Base-by-base conservation (phyloP, 2,329 filamentous ascomycete genomes). In the Trichoderma oligosporum region DNA sequence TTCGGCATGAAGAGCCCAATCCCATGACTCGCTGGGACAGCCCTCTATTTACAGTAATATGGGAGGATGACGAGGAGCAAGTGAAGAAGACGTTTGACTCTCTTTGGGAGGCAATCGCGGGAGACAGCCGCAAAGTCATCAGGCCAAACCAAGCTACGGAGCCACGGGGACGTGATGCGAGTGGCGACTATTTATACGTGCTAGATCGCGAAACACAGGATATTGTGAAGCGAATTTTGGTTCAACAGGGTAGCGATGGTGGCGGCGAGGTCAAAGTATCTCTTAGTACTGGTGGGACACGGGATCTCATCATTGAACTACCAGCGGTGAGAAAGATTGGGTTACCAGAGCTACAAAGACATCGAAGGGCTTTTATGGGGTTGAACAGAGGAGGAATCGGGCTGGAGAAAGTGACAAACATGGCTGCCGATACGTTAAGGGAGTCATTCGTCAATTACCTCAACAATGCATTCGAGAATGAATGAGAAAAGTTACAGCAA, bases 1-100 rank as follows among this genome's bases (percentile, higher is more conserved):
- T 90, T 68, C 80, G 89, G 55, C 92, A 92, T 68, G 89, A 95
- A 71, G 89, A 95, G 72, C 89, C 90, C 12, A 94, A 93, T 68
- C 83, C 86, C 20, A 92, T 93, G 88, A 86, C 82, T 2, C 77
- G 89, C 41, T 95, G 90, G 90, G 89, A 95, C 69, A 88, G 86
- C 55, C 89, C 90, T 1, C 78, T 94, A 2, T 94, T 93, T 72
- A 87, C 87, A 4, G 79, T 94, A 0, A 80, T 90, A 9, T 89
- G 86, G 78, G 86, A 91, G 42, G 90, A 95, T 68, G 81, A 81
- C 56, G 79, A 79, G 57, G 80, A 80, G n/a, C 84, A 84, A 65
- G 69, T 78, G 8, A 70, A 64, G 29, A 70, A 74, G 60, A 79
- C 81, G 2, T 87, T 84, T 60, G 82, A 86, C 46, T 78, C 80